Conservation (phyloP, 1,284 basidiomycete genomes). For the Ceratorhiza oryzae-sativae region DNA sequence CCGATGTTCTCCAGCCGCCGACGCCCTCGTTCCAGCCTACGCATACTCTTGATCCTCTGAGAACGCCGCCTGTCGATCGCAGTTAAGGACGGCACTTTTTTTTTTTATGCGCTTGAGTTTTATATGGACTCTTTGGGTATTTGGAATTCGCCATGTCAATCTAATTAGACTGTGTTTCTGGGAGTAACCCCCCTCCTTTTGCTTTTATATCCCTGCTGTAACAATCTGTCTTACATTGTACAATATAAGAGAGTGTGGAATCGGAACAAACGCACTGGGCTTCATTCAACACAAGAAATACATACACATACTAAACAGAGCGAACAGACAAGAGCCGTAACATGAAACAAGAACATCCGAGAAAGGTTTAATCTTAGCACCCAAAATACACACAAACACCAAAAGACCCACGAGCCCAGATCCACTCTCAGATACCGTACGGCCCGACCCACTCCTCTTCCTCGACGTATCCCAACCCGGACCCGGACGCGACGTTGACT, state of each 20-base stretch:
- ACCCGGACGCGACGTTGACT: slow-evolving; percentile 27
- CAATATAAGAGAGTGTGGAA: neutral
- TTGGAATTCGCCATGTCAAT: neutral
- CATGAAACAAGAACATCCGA: neutral
- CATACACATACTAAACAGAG: slow-evolving; percentile 13
- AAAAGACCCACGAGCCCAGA: neutral
- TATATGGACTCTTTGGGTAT: neutral
- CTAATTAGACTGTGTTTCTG: neutral
- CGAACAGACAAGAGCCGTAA: neutral
- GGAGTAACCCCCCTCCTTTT: neutral
- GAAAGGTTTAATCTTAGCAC: slow-evolving; percentile 2
- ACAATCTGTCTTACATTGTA: neutral
- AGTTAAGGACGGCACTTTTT: neutral
- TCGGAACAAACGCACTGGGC: slow-evolving; percentile 27
- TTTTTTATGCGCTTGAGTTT: neutral
- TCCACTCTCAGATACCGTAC: slow-evolving; percentile 41
- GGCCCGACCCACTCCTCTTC: slow-evolving; percentile 45
- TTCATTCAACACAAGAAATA: slow-evolving; percentile 5
- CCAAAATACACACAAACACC: neutral
- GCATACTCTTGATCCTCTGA: neutral
- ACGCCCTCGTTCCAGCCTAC: neutral
- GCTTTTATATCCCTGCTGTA: neutral
- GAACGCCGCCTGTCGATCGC: neutral
- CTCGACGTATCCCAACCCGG: slow-evolving; percentile 39
- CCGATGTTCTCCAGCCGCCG: slow-evolving; percentile 1